Evolutionary conservation across 495 filamentous ascomycete species (phyloP), one percentile per base, ranked within the genome.

Genomic region (Annulohypoxylon bovei): DNA sequence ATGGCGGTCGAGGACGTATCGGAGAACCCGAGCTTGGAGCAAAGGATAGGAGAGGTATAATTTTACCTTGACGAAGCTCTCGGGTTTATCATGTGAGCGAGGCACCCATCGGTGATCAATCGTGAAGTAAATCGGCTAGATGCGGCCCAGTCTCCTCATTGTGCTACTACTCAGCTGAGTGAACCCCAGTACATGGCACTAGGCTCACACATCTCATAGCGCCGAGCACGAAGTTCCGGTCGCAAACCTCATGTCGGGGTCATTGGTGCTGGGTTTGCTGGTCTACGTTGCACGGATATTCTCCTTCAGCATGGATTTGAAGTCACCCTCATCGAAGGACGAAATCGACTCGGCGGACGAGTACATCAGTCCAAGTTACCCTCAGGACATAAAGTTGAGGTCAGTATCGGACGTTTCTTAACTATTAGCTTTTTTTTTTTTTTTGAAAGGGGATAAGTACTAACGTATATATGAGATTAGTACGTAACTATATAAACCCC

Each of bases 231-330:
- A 22, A 71, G 63, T 42, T 67, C 75, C 27, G 76, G 67, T 28
- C 77, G 68, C 46, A 78, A 68, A 47, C 81, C 82, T 6, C 82
- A 82, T 46, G 58, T 98, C 25, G 91, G 91, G 12, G 81, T 99
- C 16, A 85, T 99, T 52, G 95, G 95, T 14, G 95, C 93, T 37
- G 95, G 95, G 25, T 75, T 97, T 20, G 86, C 95, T n/a, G 95
- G 95, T 16, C 80, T 99, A 27, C 84, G 93, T 67, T 95, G 93
- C 74, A 93, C 95, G 8, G 92, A 97, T 73, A 82, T 96, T 23
- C 85, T 98, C 3, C 78, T 92, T 18, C 87, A 91, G 56, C 87
- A 91, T 77, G 94, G 93, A 12, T 91, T 91, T 50, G 82, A 87
- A 47, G 93, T 98, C 50, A 95, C 93, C 1, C 88, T 98, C 37